A percentile compares a stretch with the other conserved stretches of the same genome.
These are phyloP conservation scores for Irpex sp. DNA, from an alignment of 1,284 basidiomycete species.

Conservation along the genomic window DNA sequence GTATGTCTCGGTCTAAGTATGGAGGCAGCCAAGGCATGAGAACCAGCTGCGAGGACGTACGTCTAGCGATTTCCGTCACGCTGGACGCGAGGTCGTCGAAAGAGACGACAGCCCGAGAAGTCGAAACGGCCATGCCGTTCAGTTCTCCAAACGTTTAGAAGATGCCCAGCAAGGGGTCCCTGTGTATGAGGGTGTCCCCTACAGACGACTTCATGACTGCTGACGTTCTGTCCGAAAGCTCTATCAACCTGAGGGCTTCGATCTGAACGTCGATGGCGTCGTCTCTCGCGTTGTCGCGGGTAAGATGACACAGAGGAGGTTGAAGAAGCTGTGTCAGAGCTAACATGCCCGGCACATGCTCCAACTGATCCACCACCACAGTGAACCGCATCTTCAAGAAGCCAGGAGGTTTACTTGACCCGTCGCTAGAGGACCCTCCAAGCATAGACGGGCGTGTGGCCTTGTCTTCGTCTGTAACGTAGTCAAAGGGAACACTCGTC, in stretches of 20 bases:
- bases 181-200: slow-evolving; percentile 47
- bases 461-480: slow-evolving; percentile 29
- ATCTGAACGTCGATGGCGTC: slow-evolving; percentile 19
- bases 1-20: slow-evolving; percentile 14
- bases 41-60: slow-evolving; percentile 49
- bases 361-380: slow-evolving; percentile 88
- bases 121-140: slow-evolving; percentile 48
- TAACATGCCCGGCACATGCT: slow-evolving; percentile 80
- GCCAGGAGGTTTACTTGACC: not conserved
- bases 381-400: slow-evolving; percentile 58
- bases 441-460: not conserved
- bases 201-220: slow-evolving; percentile 67
- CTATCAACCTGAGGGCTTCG: slow-evolving; percentile 59
- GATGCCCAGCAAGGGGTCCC: slow-evolving; percentile 61
- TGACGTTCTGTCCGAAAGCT: slow-evolving; percentile 67
- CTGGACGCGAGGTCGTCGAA: slow-evolving; percentile 51
- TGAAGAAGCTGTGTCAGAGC: slow-evolving; percentile 64
- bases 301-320: slow-evolving; percentile 21
- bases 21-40: slow-evolving; percentile 64
- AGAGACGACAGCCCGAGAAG: slow-evolving; percentile 55
- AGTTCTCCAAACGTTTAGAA: slow-evolving; percentile 61
- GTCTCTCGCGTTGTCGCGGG: slow-evolving; percentile 6
- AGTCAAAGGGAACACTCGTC: slow-evolving; percentile 43
- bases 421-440: slow-evolving; percentile 10
- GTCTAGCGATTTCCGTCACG: slow-evolving; percentile 49